These are phyloP conservation scores for Byssothecium circinans DNA, from an alignment of 2,329 filamentous ascomycete species.

Conservation along the genomic window DNA sequence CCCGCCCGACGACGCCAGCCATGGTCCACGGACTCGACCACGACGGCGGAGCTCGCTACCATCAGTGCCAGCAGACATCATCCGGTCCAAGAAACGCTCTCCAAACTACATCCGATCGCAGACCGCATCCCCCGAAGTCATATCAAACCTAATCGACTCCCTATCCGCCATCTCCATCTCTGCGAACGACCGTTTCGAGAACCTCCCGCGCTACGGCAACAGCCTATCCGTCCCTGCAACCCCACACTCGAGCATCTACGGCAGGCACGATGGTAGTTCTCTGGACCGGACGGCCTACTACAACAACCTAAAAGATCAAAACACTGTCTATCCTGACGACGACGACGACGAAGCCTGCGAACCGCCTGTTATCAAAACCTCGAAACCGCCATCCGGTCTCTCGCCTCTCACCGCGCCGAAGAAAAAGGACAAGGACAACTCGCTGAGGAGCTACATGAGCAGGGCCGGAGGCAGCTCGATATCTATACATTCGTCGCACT, in stretches of 20 bases:
- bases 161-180: constrained; percentile 64
- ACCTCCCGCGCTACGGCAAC: constrained; percentile 37
- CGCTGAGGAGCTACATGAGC: constrained; percentile 63
- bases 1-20: constrained; percentile 20
- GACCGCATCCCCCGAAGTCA: constrained; percentile 66
- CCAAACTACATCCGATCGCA: constrained; percentile 42
- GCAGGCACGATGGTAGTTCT: constrained; percentile 55
- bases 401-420: constrained; percentile 68
- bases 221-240: constrained; percentile 35
- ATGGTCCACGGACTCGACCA: constrained; percentile 27
- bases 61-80: constrained; percentile 19
- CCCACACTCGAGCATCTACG: constrained; percentile 13
- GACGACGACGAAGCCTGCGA: constrained; percentile 63
- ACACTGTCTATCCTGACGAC: constrained; percentile 57
- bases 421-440: constrained; percentile 43
- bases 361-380: constrained; percentile 76
- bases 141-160: constrained; percentile 64
- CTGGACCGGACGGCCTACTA: constrained; percentile 72
- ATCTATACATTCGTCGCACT: constrained; percentile 41
- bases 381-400: constrained; percentile 76
- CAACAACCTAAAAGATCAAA: constrained; percentile 53
- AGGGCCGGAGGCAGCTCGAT: constrained; percentile 36
- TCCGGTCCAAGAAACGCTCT: constrained; percentile 27
- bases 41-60: constrained; percentile 36
- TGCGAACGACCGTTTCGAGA: constrained; percentile 70